Evolutionary conservation across 2,329 filamentous ascomycete species (phyloP).

Genomic region (Daldinia sp.): DNA sequence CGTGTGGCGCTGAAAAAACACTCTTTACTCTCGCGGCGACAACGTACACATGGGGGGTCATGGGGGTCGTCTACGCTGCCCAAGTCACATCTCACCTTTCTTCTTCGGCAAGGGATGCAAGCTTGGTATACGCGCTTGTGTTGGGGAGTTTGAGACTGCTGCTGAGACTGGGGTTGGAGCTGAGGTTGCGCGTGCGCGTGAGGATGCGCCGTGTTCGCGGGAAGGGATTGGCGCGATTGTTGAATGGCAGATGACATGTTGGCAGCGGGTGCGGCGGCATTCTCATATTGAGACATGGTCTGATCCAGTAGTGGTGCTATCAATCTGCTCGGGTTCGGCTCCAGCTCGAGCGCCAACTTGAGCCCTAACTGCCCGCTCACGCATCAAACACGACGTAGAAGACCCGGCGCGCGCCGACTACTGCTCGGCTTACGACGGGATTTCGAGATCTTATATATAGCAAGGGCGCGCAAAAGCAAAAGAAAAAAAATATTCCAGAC

Average conservation of each 20-base stretch:
- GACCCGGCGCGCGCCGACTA: slow-evolving; percentile 32
- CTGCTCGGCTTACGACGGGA: slow-evolving; percentile 48
- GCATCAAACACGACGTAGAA: slow-evolving; percentile 23
- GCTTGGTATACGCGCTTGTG: slow-evolving; percentile 71
- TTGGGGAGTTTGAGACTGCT: slow-evolving; percentile 45
- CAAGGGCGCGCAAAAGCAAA: slow-evolving; percentile 23
- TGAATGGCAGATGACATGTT: slow-evolving; percentile 31
- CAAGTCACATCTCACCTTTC: slow-evolving; percentile 69
- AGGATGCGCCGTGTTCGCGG: slow-evolving; percentile 28
- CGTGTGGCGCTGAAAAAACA: slow-evolving; percentile 97
- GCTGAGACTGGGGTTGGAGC: slow-evolving; percentile 22
- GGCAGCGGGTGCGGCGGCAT: slow-evolving; percentile 25
- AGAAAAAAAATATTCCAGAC: slow-evolving; percentile 22
- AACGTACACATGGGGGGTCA: slow-evolving; percentile 92
- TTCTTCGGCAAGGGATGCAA: slow-evolving; percentile 68
- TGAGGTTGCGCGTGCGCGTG: slow-evolving; percentile 25
- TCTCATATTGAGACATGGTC: slow-evolving; percentile 38
- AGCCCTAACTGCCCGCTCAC: slow-evolving; percentile 9
- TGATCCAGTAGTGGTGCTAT: slow-evolving; percentile 33
- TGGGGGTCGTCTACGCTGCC: slow-evolving; percentile 90
- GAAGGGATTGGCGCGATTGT: slow-evolving; percentile 34
- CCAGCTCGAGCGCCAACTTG: slow-evolving; percentile 28
- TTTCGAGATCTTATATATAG: slow-evolving; percentile 45
- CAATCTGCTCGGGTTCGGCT: slow-evolving; percentile 22
- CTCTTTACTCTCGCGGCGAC: slow-evolving; percentile 92